Base-by-base conservation (phyloP, 208 protist species). In the Herpetomonas samuelpessoai region DNA sequence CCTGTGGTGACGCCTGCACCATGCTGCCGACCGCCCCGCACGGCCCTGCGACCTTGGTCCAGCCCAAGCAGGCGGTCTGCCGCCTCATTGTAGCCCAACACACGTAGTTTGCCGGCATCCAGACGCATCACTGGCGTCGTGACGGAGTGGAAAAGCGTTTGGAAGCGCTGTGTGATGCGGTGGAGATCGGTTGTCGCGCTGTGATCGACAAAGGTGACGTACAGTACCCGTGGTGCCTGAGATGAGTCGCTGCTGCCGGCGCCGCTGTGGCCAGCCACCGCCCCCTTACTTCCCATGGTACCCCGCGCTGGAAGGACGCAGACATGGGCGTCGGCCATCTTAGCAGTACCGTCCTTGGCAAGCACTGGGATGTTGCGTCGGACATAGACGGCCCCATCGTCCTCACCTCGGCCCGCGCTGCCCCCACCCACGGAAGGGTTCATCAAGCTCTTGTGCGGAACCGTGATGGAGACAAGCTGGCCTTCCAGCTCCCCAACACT, bases 381-480 rank as follows among this genome's bases (percentile, higher is more conserved):
- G 18, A 38, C 22, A 26, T 39, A 38, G 7, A 26, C 16, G 16
- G 18, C 57, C 7, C 28, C 18, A n/a, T 24, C 16, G 16, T 18
- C 25, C 6, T 10, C 16, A 6, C 10, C 39, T 10, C 55, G 4
- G 55, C 31, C 22, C 10, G 38, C 30, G 29, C 19, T 9, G 12
- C 19, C 12, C 18, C 9, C 21, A n/a, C 39, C 2, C 16, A 57
- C 19, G 14, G 72, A 59, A n/a, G n/a, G n/a, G n/a, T n/a, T n/a
- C n/a, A n/a, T n/a, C n/a, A n/a, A n/a, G n/a, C n/a, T n/a, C n/a
- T n/a, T n/a, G n/a, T n/a, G n/a, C n/a, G n/a, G n/a, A 30, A 79
- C 58, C 12, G 76, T 38, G 24, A 65, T 50, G 19, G 71, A 74
- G 22, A 83, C 45, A 41, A 74, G 74, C 24, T 64, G 22, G 2